These are phyloP conservation scores for Lycium barbarum DNA, from an alignment of 257 asterid species.

Conservation along the genomic window DNA sequence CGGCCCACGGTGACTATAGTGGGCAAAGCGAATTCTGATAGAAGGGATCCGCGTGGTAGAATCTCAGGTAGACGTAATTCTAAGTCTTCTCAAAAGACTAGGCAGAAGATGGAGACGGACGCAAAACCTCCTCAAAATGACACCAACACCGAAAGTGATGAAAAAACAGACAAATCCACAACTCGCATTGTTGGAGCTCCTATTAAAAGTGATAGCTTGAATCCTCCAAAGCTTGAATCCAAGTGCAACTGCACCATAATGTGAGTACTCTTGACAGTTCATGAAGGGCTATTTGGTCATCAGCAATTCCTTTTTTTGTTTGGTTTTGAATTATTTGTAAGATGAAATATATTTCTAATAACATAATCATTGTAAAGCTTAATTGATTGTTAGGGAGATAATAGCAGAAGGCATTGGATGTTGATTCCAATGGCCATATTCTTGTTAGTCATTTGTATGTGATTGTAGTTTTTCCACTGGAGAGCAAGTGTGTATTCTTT, in stretches of 20 bases:
- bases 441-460: slow-evolving; percentile 55
- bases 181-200: slow-evolving; percentile 62
- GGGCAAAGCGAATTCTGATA: slow-evolving; percentile 59
- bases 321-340: slow-evolving; percentile 58
- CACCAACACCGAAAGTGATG: slow-evolving; percentile 44
- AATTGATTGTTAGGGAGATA: slow-evolving; percentile 59
- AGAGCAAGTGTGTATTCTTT: slow-evolving; percentile 49
- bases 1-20: slow-evolving; percentile 53
- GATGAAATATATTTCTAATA: slow-evolving; percentile 43
- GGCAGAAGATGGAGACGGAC: slow-evolving; percentile 60
- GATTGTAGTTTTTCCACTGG: slow-evolving; percentile 39
- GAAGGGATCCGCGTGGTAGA: slow-evolving; percentile 60
- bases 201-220: slow-evolving; percentile 52
- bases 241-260: slow-evolving; percentile 94
- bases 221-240: slow-evolving; percentile 90
- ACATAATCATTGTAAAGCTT: slow-evolving; percentile 67
- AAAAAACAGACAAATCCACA: slow-evolving; percentile 40
- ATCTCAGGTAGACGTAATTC: slow-evolving; percentile 53
- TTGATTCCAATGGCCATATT: slow-evolving; percentile 46
- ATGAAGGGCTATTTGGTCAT: slow-evolving; percentile 41
- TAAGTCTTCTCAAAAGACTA: slow-evolving; percentile 68
- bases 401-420: slow-evolving; percentile 52
- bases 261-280: slow-evolving; percentile 41
- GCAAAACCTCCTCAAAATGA: slow-evolving; percentile 46
- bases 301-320: slow-evolving; percentile 40